phyloP scores from a whole-genome alignment of 495 filamentous ascomycete genomes.

The Aspergillus saccharolyticus region DNA sequence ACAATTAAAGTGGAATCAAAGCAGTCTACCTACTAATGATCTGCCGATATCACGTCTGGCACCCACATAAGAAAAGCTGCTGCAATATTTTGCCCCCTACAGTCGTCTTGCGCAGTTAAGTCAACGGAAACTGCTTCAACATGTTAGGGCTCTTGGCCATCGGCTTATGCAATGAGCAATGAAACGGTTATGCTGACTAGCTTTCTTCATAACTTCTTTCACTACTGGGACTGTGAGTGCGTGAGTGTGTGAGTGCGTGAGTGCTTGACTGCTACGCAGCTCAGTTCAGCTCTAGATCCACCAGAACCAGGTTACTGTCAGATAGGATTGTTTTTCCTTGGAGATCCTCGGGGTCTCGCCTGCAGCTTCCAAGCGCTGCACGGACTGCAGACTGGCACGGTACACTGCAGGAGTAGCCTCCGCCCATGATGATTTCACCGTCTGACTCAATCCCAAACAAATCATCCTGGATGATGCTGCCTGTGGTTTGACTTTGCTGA shows the following conservation, averaged over 20 bases:
- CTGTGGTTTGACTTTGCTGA: neutral
- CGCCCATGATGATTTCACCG: neutral
- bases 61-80: too few species aligned
- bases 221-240: too few species aligned
- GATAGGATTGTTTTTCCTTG: too few species aligned
- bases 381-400: neutral
- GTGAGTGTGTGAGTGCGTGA: too few species aligned
- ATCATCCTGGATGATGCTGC: neutral
- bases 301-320: too few species aligned
- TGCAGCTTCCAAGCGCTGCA: neutral
- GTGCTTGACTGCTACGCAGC: neutral
- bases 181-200: neutral
- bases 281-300: too few species aligned
- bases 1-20: too few species aligned
- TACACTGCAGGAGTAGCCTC: neutral
- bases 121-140: too few species aligned
- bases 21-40: too few species aligned
- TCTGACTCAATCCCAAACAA: neutral
- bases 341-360: neutral
- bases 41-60: too few species aligned
- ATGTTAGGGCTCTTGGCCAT: neutral
- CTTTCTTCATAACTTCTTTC: neutral
- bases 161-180: neutral
- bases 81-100: too few species aligned
- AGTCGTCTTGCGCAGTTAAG: too few species aligned